Conservation (phyloP, 2,329 filamentous ascomycete genomes). For the Ustulina deusta region DNA sequence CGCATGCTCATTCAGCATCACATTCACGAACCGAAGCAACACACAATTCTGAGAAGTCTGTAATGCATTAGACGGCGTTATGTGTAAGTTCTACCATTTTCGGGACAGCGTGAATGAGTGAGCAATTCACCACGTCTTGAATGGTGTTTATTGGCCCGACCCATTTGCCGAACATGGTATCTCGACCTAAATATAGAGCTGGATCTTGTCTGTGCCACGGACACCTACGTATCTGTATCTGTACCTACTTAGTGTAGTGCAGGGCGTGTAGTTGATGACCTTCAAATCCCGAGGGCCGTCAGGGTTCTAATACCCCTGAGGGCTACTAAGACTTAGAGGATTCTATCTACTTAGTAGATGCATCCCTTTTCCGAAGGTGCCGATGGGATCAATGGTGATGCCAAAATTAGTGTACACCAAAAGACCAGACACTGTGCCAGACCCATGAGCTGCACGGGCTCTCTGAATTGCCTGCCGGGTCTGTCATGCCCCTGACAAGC, state of each 20-base stretch:
- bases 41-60: neutral
- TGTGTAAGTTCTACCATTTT: neutral
- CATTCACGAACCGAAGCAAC: neutral
- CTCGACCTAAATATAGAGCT: neutral
- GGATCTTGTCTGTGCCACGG: neutral
- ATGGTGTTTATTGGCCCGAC: neutral
- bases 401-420: constrained; percentile 26
- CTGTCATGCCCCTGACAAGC: constrained; percentile 27
- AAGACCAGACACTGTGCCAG: constrained; percentile 31
- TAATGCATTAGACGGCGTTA: neutral
- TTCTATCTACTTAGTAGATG: constrained; percentile 6
- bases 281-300: neutral
- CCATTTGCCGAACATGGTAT: neutral
- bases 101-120: neutral
- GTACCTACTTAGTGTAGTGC: neutral
- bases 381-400: constrained; percentile 2
- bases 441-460: constrained; percentile 6
- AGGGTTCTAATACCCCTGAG: constrained; percentile 12
- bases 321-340: constrained; percentile 21
- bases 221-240: too few species aligned
- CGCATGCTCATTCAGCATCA: constrained; percentile 20
- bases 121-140: neutral
- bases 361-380: constrained; percentile 14
- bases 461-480: constrained; percentile 33
- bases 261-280: neutral